Base-by-base conservation (phyloP, 768 basidiomycete genomes). In the Naematelia aurantialba region DNA sequence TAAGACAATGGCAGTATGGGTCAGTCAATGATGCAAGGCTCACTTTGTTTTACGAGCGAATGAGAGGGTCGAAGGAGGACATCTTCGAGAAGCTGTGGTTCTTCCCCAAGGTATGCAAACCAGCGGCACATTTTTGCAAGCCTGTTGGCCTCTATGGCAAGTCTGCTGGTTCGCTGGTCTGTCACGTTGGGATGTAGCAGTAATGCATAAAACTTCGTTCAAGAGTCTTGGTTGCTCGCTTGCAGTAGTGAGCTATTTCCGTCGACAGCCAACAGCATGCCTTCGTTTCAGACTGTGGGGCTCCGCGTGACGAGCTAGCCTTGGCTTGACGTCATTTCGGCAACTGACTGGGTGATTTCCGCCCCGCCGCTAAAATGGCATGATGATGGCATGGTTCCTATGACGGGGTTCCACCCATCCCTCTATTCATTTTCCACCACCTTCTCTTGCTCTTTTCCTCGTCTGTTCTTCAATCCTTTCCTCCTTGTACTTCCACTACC, bases 1-100 rank as follows among this genome's bases (percentile, higher is more conserved):
- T 10, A 19, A 5, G 46, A 24, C 17, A n/a, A 21, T 48, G 11
- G 24, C 46, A n/a, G 24, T 19, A 5, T n/a, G 8, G 19, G 50
- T 11, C 27, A 30, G 22, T 10, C 21, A 13, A 10, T 52, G 22
- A 5, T 8, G 26, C 48, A 30, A 34, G 17, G 39, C 60, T 34
- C 45, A 62, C 60, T 62, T 22, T 62, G 60, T 39, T 62, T 62
- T n/a, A 58, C 44, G 24, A 62, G 26, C 3, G 60, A 62, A 39
- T 62, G 60, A 11, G 55, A n/a, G 5, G 60, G 60, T n/a, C 60
- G 46, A 19, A 62, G 55, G 25, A 62, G 42, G 39, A 62, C 26
- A 30, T 62, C 60, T 47, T 62, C 55, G 27, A 62, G 60, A 10
- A 62, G 45, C 34, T 62, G 60, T 13, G 56, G 55, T 49, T 62